These are phyloP conservation scores for Plasmopara halstedii DNA, from an alignment of 352 stramenopile genomes.

Conservation along the genomic window DNA sequence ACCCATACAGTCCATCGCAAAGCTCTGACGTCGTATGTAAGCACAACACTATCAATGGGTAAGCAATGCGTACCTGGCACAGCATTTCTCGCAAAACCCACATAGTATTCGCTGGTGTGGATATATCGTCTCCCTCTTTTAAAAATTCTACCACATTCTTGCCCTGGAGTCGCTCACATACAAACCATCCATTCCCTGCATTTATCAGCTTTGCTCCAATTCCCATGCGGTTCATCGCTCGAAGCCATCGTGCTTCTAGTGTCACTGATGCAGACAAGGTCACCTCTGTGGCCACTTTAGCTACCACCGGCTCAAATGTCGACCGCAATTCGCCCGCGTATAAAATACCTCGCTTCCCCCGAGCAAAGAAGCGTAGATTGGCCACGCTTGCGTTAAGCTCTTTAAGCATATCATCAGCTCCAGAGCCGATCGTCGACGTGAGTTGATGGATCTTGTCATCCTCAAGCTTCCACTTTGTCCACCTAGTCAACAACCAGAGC, in stretches of 20 bases:
- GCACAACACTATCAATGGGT: background rate
- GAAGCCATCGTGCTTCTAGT: constrained; percentile 50
- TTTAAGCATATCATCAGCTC: constrained; percentile 13
- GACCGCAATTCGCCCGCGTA: constrained; percentile 32
- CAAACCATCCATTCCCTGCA: constrained; percentile 42
- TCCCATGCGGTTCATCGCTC: constrained; percentile 49
- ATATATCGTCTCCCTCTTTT: constrained; percentile 8
- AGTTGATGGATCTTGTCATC: constrained; percentile 46
- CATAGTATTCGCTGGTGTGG: constrained; percentile 24
- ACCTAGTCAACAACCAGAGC: constrained; percentile 36
- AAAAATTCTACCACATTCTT: constrained; percentile 61
- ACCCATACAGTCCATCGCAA: constrained; percentile 58
- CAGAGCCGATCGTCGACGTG: constrained; percentile 15
- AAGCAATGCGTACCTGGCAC: constrained; percentile 33
- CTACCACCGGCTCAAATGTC: constrained; percentile 26
- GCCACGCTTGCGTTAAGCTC: constrained; percentile 16
- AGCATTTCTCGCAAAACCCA: constrained; percentile 62
- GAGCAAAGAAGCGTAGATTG: constrained; percentile 51
- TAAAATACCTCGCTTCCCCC: constrained; percentile 55
- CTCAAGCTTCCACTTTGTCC: constrained; percentile 59
- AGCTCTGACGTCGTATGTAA: constrained; percentile 33
- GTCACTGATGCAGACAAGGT: constrained; percentile 29
- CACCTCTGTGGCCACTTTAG: constrained; percentile 36
- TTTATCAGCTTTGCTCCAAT: constrained; percentile 42
- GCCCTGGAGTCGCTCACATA: constrained; percentile 52